phyloP scores from a whole-genome alignment of 768 basidiomycete genomes.

The Crassisporium funariophilum region DNA sequence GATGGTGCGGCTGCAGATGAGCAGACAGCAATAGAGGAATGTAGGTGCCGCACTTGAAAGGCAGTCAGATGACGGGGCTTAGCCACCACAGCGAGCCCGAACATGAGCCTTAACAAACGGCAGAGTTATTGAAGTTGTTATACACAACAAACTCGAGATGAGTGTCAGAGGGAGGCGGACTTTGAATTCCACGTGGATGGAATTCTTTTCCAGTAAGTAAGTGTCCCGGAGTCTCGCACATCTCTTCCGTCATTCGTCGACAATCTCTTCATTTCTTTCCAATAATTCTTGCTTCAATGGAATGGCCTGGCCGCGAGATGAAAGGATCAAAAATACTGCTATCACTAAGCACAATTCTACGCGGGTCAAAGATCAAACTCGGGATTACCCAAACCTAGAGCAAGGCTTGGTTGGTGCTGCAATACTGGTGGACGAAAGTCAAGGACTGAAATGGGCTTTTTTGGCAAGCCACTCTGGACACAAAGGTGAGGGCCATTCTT shows the following conservation, averaged over 20 bases:
- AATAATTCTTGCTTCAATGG: constrained; percentile 40
- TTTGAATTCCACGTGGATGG: too few species aligned
- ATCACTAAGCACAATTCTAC: constrained; percentile 10
- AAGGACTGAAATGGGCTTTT: constrained; percentile 57
- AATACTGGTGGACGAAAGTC: constrained; percentile 46
- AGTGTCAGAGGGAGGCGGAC: too few species aligned
- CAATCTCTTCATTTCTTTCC: too few species aligned
- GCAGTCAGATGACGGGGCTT: constrained; percentile 36
- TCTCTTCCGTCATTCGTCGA: too few species aligned
- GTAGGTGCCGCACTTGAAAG: constrained; percentile 40
- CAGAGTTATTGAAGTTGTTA: too few species aligned
- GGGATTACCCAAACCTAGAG: constrained; percentile 56
- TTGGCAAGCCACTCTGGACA: constrained; percentile 31
- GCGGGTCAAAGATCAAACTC: constrained; percentile 27
- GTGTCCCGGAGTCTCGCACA: too few species aligned
- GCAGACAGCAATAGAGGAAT: constrained; percentile 41
- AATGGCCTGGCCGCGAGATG: constrained; percentile 75
- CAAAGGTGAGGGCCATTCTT: constrained; percentile 9
- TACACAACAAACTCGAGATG: too few species aligned
- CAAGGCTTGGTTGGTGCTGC: constrained; percentile 58
- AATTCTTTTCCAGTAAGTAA: too few species aligned
- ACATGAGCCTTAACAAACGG: constrained; percentile 41
- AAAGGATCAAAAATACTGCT: constrained; percentile 31
- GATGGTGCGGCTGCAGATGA: constrained; percentile 26
- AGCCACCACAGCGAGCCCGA: constrained; percentile 51